Conservation (phyloP, 75 land plant genomes). For the Sequoia sempervirens region DNA sequence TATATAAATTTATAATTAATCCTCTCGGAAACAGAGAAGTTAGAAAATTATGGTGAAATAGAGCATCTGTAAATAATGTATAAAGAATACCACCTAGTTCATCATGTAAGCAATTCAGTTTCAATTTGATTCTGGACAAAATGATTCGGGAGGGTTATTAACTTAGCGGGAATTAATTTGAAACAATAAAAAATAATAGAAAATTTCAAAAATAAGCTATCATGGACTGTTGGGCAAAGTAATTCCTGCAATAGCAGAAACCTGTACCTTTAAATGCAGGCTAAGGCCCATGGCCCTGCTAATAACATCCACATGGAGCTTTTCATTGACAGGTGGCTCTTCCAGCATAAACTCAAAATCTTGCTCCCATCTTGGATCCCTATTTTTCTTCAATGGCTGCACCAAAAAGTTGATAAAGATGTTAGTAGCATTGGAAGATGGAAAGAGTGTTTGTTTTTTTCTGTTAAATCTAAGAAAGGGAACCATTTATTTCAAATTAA, state of each 20-base stretch:
- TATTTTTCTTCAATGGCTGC: conserved; percentile 70
- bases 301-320: conserved; percentile 61
- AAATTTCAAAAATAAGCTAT: neutral
- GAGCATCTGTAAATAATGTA: neutral
- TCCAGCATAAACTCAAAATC: conserved; percentile 70
- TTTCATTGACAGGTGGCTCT: conserved; percentile 64
- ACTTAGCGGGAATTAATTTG: neutral
- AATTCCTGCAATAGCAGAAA: neutral
- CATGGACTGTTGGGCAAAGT: neutral
- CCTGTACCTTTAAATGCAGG: conserved; percentile 46
- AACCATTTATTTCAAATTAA: conserved; percentile 5
- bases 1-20: no score
- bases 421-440: neutral
- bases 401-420: neutral
- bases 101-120: neutral
- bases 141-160: neutral
- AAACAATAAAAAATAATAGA: neutral
- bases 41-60: neutral
- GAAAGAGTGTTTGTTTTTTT: neutral
- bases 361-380: conserved; percentile 86
- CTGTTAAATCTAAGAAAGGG: neutral
- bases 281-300: conserved; percentile 48
- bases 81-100: neutral
- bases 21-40: no score
- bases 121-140: neutral